These are phyloP conservation scores for Urochloa ruziziensis DNA, from an alignment of 176 grass and related monocot genomes.

Conservation along the genomic window DNA sequence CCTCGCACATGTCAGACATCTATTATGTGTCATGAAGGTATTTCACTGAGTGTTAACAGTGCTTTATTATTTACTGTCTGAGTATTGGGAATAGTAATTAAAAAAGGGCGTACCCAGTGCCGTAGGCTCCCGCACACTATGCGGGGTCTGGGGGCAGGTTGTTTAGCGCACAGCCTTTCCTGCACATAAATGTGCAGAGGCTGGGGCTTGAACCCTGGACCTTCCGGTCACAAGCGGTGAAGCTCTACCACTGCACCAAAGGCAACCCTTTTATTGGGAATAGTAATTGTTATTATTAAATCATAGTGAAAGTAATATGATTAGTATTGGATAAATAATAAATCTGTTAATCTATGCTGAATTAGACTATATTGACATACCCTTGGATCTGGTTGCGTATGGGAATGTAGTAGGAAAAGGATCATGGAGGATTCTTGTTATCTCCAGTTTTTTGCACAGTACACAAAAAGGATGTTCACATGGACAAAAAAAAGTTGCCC, in stretches of 20 bases:
- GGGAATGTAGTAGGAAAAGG: not conserved
- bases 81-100: no score
- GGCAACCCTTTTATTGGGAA: no score
- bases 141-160: no score
- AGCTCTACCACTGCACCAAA: no score
- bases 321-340: not conserved
- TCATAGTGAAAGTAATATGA: not conserved
- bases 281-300: not conserved
- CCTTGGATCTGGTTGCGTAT: not conserved
- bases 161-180: no score
- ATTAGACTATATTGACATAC: not conserved
- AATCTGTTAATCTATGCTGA: conserved; percentile 9
- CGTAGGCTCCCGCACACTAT: no score
- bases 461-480: not conserved
- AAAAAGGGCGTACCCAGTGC: no score
- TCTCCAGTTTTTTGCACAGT: not conserved
- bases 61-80: conserved; percentile 22
- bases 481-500: not conserved
- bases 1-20: conserved; percentile 71
- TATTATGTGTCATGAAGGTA: conserved; percentile 61
- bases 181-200: no score
- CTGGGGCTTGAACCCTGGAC: no score
- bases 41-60: conserved; percentile 5
- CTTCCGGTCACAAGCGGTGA: no score
- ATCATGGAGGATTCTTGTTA: not conserved